Evolutionary conservation across 441 rosid species (phyloP).

Genomic region (Populus hybrid): DNA sequence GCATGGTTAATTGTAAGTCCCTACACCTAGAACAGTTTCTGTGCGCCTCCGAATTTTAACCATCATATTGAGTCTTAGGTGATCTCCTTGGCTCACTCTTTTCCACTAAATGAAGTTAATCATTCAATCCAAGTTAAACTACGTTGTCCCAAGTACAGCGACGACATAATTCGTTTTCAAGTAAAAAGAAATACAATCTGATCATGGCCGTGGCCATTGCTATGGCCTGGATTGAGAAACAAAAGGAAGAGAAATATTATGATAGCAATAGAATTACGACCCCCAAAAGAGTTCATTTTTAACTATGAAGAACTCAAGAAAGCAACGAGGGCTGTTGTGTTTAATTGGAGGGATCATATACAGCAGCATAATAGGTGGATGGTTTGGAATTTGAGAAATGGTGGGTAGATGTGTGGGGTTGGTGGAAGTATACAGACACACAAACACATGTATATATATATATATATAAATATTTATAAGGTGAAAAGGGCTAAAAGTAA

Average conservation of each 20-base stretch:
- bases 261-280: neutral
- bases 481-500: conserved; percentile 26
- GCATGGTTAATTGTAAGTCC: conserved; percentile 7
- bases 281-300: conserved; percentile 1
- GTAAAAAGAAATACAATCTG: neutral
- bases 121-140: conserved; percentile 24
- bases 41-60: conserved; percentile 12
- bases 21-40: conserved; percentile 3
- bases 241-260: neutral
- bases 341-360: conserved; percentile 40
- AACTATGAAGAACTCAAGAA: neutral
- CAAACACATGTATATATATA: neutral
- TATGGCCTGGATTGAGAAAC: neutral
- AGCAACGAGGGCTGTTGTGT: conserved; percentile 18
- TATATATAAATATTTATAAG: neutral
- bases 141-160: conserved; percentile 22
- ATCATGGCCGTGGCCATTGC: conserved; percentile 11
- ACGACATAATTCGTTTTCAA: conserved; percentile 18
- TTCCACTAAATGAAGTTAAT: conserved; percentile 23
- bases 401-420: conserved; percentile 42
- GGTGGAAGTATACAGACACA: conserved; percentile 19
- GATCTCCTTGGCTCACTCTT: conserved; percentile 19
- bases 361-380: conserved; percentile 35
- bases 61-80: conserved; percentile 16
- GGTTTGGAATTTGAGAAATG: conserved; percentile 57